Evolutionary conservation across 1,139 yeast genomes (phyloP), one percentile per base, ranked within the genome.

Genomic region (Zygosaccharomyces sapae): DNA sequence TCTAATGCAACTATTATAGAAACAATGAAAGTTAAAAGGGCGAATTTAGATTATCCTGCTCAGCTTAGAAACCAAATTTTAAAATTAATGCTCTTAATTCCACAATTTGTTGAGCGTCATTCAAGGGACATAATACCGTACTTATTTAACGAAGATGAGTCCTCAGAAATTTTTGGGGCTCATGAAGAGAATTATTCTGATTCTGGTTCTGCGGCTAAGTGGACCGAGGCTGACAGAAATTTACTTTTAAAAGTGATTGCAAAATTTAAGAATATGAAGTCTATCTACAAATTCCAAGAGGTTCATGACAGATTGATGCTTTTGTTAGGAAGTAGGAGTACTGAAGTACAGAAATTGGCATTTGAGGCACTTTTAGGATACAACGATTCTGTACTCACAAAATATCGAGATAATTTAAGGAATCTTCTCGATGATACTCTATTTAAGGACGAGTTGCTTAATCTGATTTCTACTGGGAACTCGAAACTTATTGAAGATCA

Each of bases 401-500:
- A 83, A 63, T 90, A 89, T 62, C 73, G 75, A 51, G 96, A 86
- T 53, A 83, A 83, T 55, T 71, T 94, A 58, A 75, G 70, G 45
- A 89, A 86, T 55, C 69, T 94, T 48, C 70, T 92, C 27, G 96
- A 90, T 62, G 96, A 89, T 54, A 78, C 87, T 1, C 71, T 83
- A 20, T 90, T 88, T 69, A 80, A 88, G 51, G 98, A 94, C 65
- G 97, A 90, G 65, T 70, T 90, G 31, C 71, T 86, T 29, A 78
- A 76, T 31, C 74, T 92, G 41, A 70, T 87, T 33, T 70, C 77
- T 4, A 71, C 71, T 33, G 70, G 71, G 41, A 80, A 75, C n/a
- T 71, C 76, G n/a, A 70, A 78, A 3, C 67, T 70, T 2, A 73
- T 89, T 44, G 89, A 85, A 55, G 73, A 71, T 10, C 73, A 72